Base-by-base conservation (phyloP, 768 basidiomycete genomes). In the Tricholoma saponaceum region DNA sequence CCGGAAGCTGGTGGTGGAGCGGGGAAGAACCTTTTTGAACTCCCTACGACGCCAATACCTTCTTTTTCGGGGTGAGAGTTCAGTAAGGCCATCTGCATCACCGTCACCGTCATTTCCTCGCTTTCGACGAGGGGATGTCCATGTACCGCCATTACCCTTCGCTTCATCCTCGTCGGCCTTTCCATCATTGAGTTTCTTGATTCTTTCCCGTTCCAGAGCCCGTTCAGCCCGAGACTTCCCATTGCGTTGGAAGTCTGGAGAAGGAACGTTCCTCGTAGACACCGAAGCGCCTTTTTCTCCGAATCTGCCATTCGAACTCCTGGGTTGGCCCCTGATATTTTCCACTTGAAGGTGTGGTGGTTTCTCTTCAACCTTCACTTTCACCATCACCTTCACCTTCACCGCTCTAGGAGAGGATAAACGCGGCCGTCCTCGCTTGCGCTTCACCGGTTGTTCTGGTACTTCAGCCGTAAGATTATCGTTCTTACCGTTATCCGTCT, bases 231-330 rank as follows among this genome's bases (percentile, higher is more conserved):
- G 74, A 14, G 76, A 70, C 20, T 71, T 64, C 5, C 63, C 59
- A 12, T 56, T 54, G 35, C 51, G 52, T 37, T 37, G 30, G 23
- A 39, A 13, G 18, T 46, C 53, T 43, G 57, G 18, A 44, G 43
- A 39, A 16, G 39, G 55, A 13, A 56, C 67, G 66, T 69, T 77
- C 63, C 77, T 74, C 58, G 73, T 65, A 55, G 71, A 44, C n/a
- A 20, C 16, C 7, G 41, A 75, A 64, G 71, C 72, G 33, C 72
- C 75, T 67, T 87, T 87, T 73, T 81, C 84, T 33, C 85, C 85
- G 61, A 89, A 89, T 16, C 85, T 77, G 43, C 87, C 87, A 60
- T 88, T 87, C 16, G 70, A 71, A 53, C 83, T 80, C 57, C 87
- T 77, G 2, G 87, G 87, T 63, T 89, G 87, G 10, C 70, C 67